A percentile compares a stretch with the other conserved stretches of the same genome.
These are phyloP conservation scores for Cystofilobasidium bisporidii DNA, from an alignment of 768 basidiomycete species.

Conservation along the genomic window DNA sequence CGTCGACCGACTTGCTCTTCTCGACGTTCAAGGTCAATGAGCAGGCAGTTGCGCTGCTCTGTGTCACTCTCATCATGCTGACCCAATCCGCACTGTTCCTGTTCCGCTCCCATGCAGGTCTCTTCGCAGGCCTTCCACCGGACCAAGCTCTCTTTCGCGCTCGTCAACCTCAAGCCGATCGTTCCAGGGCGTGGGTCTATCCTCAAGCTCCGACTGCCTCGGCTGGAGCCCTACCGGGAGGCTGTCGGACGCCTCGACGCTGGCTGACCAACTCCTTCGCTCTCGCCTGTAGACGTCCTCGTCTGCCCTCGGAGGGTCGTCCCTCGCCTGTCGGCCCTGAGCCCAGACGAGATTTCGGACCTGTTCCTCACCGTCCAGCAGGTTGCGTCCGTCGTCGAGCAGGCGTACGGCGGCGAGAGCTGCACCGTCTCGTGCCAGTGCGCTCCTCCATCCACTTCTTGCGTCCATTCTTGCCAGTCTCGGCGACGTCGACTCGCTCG, in stretches of 20 bases:
- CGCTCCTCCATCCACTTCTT: too few relatives aligned
- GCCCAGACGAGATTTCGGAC: slow-evolving; percentile 57
- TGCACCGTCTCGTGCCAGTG: slow-evolving; percentile 87
- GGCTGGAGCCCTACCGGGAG: neutral
- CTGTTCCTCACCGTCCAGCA: slow-evolving; percentile 69
- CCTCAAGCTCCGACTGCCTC: too few relatives aligned
- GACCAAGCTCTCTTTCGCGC: slow-evolving; percentile 56
- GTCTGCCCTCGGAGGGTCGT: slow-evolving; percentile 49
- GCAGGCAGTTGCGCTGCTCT: slow-evolving; percentile 6
- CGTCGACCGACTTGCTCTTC: slow-evolving; percentile 29
- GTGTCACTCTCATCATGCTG: too few relatives aligned
- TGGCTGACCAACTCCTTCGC: neutral
- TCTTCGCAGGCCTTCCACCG: slow-evolving; percentile 24
- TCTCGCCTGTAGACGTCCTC: slow-evolving; percentile 46
- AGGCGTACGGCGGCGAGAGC: slow-evolving; percentile 68
- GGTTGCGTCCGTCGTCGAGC: slow-evolving; percentile 70
- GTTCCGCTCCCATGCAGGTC: neutral
- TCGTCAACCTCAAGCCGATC: slow-evolving; percentile 91
- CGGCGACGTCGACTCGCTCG: too few relatives aligned
- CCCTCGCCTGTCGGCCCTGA: slow-evolving; percentile 48
- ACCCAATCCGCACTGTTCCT: too few relatives aligned
- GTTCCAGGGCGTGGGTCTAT: slow-evolving; percentile 75
- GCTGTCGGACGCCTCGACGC: slow-evolving; percentile 11
- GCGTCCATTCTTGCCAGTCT: too few relatives aligned
- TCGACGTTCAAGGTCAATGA: slow-evolving; percentile 34